Conservation (phyloP, 2,329 filamentous ascomycete species). For the Colletotrichum tamarilloi region DNA sequence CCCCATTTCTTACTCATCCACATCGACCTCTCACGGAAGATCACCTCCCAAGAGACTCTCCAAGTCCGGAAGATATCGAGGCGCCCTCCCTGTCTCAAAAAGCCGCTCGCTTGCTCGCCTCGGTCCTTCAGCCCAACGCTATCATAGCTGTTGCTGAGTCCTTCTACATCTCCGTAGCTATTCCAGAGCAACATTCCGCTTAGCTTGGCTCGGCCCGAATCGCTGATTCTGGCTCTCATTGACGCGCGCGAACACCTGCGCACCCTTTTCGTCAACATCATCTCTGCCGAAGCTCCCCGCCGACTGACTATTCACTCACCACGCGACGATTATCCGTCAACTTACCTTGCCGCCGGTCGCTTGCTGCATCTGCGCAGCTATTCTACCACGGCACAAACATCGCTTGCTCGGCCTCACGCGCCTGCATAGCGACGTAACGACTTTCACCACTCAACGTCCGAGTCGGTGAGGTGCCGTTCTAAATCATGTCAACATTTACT, state of each 20-base stretch:
- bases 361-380: not conserved
- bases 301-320: conserved; percentile 11
- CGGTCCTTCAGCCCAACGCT: conserved; percentile 14
- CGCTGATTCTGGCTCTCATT: conserved; percentile 30
- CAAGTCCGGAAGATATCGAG: conserved; percentile 19
- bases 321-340: conserved; percentile 17
- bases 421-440: conserved; percentile 6
- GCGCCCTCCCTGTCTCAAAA: conserved; percentile 29
- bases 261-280: conserved; percentile 21
- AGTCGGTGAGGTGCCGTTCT: conserved; percentile 33
- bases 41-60: not conserved
- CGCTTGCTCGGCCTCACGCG: not conserved
- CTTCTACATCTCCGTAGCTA: conserved; percentile 22
- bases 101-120: conserved; percentile 26
- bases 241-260: conserved; percentile 29
- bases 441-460: conserved; percentile 23
- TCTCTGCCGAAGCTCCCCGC: conserved; percentile 22
- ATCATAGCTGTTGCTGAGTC: conserved; percentile 7
- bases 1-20: conserved; percentile 15
- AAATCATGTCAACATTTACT: conserved; percentile 62
- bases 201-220: conserved; percentile 33
- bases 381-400: not conserved
- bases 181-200: conserved; percentile 18
- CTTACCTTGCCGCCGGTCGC: conserved; percentile 7
- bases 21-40: not conserved